Conservation (phyloP, 1,284 basidiomycete species). For the Cystobasidium slooffiae region DNA sequence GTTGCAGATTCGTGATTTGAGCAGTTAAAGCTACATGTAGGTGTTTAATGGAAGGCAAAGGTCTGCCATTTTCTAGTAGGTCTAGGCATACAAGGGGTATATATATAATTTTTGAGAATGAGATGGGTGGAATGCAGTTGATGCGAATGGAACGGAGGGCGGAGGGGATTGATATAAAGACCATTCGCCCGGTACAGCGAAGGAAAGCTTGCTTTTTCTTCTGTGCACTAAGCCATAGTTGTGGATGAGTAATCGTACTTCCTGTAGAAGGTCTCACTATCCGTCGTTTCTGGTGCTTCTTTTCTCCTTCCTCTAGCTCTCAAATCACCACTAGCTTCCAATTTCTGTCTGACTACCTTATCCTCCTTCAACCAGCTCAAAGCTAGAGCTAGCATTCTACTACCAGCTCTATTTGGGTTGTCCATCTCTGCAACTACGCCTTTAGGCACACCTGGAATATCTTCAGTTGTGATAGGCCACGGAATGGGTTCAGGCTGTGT, state of each 20-base stretch:
- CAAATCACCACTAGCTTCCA: constrained; percentile 58
- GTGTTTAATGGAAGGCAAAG: no score
- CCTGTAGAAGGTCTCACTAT: constrained; percentile 85
- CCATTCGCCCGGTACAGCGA: no score
- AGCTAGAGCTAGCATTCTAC: constrained; percentile 71
- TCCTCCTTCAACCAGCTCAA: constrained; percentile 85
- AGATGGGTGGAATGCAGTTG: not conserved
- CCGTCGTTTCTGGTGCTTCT: constrained; percentile 68
- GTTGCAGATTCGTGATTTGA: not conserved
- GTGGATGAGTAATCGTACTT: constrained; percentile 63
- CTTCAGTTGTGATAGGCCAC: constrained; percentile 65
- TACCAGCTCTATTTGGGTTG: constrained; percentile 54
- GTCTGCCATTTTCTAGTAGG: no score
- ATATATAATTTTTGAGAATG: not conserved
- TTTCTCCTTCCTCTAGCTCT: constrained; percentile 59
- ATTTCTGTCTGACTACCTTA: constrained; percentile 67
- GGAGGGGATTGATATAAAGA: no score
- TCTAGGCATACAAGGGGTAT: not conserved
- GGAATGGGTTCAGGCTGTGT: constrained; percentile 66
- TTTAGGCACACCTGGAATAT: constrained; percentile 42
- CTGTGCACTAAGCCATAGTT: no score
- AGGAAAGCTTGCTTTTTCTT: no score
- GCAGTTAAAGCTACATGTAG: no score
- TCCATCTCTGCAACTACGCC: constrained; percentile 49
- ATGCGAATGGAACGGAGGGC: not conserved